phyloP scores from a whole-genome alignment of 352 stramenopile species.

The Globisporangium middletonii region DNA sequence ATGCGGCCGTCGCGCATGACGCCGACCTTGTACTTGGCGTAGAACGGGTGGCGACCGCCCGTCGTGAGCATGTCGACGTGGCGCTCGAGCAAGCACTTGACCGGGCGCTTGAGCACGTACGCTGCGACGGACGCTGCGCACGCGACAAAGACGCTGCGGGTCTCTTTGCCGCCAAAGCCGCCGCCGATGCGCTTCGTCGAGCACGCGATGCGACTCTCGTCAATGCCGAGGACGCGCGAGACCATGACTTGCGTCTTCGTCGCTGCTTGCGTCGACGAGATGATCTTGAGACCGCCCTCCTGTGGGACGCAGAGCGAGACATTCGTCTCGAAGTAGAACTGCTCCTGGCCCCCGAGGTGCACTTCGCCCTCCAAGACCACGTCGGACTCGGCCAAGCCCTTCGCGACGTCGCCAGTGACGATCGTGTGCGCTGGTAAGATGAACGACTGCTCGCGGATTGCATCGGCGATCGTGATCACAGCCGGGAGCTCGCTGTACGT shows the following conservation, averaged over 20 bases:
- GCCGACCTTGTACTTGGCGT: constrained; percentile 91
- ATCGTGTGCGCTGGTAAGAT: constrained; percentile 83
- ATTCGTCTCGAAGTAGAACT: constrained; percentile 96
- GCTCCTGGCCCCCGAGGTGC: constrained; percentile 90
- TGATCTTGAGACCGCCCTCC: constrained; percentile 90
- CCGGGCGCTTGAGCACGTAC: constrained; percentile 81
- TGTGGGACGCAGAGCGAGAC: constrained; percentile 69
- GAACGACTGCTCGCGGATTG: constrained; percentile 90
- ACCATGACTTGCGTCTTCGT: constrained; percentile 91
- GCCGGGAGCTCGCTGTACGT: constrained; percentile 86
- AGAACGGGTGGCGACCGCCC: constrained; percentile 91
- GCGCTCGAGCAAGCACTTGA: constrained; percentile 89
- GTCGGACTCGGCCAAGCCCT: constrained; percentile 58
- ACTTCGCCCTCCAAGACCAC: constrained; percentile 86
- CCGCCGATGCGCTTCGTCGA: constrained; percentile 94
- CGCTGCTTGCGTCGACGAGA: constrained; percentile 91
- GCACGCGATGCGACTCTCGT: constrained; percentile 87
- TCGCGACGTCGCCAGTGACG: constrained; percentile 73
- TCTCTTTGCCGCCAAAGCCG: constrained; percentile 97
- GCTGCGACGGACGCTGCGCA: constrained; percentile 89
- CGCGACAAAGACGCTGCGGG: constrained; percentile 87
- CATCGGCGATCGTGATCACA: constrained; percentile 94
- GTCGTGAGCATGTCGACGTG: constrained; percentile 95
- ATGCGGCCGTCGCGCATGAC: constrained; percentile 82
- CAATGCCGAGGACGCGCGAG: constrained; percentile 88